These are phyloP conservation scores for Trypanosoma lewisi DNA, from an alignment of 208 protist genomes.

Conservation along the genomic window DNA sequence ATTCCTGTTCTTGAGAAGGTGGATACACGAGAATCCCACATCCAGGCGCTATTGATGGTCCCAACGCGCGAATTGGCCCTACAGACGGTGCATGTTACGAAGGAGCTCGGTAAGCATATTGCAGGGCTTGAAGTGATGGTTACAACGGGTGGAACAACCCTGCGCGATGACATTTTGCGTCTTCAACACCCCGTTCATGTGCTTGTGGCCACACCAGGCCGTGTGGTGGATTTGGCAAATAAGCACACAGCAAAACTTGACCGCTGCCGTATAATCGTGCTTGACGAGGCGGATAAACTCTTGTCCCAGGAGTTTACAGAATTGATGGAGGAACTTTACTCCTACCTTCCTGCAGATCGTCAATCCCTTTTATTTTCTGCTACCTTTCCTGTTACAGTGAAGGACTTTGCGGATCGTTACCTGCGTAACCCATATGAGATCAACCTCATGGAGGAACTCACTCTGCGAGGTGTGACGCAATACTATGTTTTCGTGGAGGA, in stretches of 20 bases:
- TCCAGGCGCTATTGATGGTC: constrained; percentile 98
- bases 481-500: constrained; percentile 99
- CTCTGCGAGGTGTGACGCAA: constrained; percentile 98
- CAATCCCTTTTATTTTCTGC: constrained; percentile 99
- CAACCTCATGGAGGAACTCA: constrained; percentile 99
- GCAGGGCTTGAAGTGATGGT: constrained; percentile 94
- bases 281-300: constrained; percentile 99
- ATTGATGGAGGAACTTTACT: constrained; percentile 95
- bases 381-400: constrained; percentile 97
- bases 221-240: constrained; percentile 97
- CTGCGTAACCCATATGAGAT: constrained; percentile 97
- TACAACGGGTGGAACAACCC: constrained; percentile 96
- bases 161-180: constrained; percentile 98
- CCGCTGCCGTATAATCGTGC: constrained; percentile 93
- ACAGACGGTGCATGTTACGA: constrained; percentile 98
- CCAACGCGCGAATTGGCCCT: constrained; percentile 98
- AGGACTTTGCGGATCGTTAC: constrained; percentile 93
- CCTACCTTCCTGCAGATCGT: constrained; percentile 79
- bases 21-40: constrained; percentile 85
- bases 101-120: constrained; percentile 98
- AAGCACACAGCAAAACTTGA: constrained; percentile 94
- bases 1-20: constrained; percentile 98
- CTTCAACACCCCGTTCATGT: constrained; percentile 97
- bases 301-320: constrained; percentile 96
- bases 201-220: constrained; percentile 99